These are phyloP conservation scores for Chrysanthemum seticuspe DNA, from an alignment of 129 eudicot species.

Conservation along the genomic window DNA sequence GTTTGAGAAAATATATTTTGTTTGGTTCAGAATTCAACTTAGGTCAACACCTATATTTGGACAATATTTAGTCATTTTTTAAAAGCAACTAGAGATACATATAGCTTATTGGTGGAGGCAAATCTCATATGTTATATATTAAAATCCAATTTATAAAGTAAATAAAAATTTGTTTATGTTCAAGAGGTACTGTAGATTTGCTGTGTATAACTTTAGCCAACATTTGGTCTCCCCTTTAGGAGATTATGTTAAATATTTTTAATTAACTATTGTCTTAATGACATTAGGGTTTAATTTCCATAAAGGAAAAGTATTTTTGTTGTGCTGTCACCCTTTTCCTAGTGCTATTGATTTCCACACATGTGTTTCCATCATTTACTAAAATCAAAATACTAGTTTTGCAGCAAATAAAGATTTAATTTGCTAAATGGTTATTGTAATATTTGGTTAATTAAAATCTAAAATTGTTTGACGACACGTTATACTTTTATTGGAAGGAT, in stretches of 20 bases:
- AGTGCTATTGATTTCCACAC: conserved; percentile 39
- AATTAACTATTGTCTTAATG: conserved; percentile 7
- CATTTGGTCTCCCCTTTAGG: conserved; percentile 26
- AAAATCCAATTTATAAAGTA: not conserved
- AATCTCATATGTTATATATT: not conserved
- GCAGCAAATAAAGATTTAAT: not conserved
- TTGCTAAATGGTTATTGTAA: not conserved
- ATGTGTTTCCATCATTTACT: conserved; percentile 13
- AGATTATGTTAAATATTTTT: conserved; percentile 18
- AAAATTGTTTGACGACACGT: not conserved
- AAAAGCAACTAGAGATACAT: no score
- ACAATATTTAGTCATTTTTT: not conserved
- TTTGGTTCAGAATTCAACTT: not conserved
- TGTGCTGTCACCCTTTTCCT: conserved; percentile 38
- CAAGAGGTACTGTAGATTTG: conserved; percentile 1
- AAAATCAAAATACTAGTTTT: not conserved
- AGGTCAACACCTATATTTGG: conserved; percentile 3
- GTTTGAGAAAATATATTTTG: not conserved
- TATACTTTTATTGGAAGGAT: not conserved
- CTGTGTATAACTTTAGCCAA: conserved; percentile 18
- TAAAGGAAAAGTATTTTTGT: conserved; percentile 24
- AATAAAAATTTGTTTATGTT: not conserved
- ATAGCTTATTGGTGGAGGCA: not conserved
- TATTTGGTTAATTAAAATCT: not conserved
- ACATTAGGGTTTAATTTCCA: conserved; percentile 17